Evolutionary conservation across 352 stramenopile species (phyloP).

Genomic region (Globisporangium iwayamae): DNA sequence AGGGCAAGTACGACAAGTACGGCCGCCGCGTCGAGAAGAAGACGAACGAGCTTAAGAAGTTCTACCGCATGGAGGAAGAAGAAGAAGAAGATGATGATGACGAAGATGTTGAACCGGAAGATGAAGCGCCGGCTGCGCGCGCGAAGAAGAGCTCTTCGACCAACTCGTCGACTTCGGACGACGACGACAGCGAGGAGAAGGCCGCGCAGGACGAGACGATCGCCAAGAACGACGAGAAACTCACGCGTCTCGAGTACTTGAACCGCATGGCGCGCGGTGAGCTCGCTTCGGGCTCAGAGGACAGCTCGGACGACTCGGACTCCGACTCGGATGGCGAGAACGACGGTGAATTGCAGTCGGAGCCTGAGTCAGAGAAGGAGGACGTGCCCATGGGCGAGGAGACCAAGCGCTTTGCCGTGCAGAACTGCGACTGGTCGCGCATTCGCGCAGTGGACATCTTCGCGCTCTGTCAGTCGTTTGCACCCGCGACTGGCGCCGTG

Average conservation of each 20-base stretch:
- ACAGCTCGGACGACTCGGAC: constrained; percentile 16
- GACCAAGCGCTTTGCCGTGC: constrained; percentile 89
- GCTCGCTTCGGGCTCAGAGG: constrained; percentile 52
- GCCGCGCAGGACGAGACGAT: constrained; percentile 20
- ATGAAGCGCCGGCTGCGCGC: constrained; percentile 19
- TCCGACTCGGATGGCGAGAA: constrained; percentile 46
- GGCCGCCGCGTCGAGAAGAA: constrained; percentile 78
- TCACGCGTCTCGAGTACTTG: constrained; percentile 80
- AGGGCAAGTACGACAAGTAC: constrained; percentile 88
- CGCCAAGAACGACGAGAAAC: constrained; percentile 50
- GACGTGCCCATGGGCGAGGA: constrained; percentile 81
- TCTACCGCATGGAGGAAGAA: constrained; percentile 72
- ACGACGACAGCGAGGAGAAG: constrained; percentile 18
- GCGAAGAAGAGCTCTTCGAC: constrained; percentile 14
- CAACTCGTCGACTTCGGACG: constrained; percentile 16
- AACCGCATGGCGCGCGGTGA: constrained; percentile 86
- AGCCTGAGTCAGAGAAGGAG: constrained; percentile 51
- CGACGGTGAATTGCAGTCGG: constrained; percentile 27
- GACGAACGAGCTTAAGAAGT: constrained; percentile 75
- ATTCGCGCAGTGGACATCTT: constrained; percentile 95
- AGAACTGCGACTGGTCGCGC: constrained; percentile 96
- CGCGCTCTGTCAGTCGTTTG: constrained; percentile 93
- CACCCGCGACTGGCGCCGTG: constrained; percentile 84
- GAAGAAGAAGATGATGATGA: constrained; percentile 33
- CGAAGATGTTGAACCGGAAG: constrained; percentile 21